Percentiles rank a stretch among this genome's conserved stretches.
Evolutionary conservation across 306 rosid species (phyloP).

Genomic region (Cucumis hystrix): DNA sequence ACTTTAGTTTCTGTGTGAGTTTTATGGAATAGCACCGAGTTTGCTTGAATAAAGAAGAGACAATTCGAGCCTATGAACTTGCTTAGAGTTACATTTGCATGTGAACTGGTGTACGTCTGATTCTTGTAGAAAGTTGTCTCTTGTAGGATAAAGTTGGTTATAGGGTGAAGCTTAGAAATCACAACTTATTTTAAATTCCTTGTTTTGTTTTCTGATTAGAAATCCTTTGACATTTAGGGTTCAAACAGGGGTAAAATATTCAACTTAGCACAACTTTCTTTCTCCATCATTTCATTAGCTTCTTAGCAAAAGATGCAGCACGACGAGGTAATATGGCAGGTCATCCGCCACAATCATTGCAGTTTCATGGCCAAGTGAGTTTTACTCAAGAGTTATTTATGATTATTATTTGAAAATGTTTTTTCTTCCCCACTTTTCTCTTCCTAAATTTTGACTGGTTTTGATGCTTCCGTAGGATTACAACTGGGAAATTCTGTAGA

Average conservation of each 20-base stretch:
- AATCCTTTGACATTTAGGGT: neutral
- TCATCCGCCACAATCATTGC: conserved; percentile 38
- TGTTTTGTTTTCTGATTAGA: neutral
- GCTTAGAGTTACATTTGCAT: neutral
- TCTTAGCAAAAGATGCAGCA: conserved; percentile 20
- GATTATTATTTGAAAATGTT: neutral
- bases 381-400: neutral
- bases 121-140: neutral
- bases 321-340: conserved; percentile 36
- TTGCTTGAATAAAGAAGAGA: neutral
- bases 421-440: neutral
- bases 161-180: too few relatives aligned
- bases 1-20: too few relatives aligned
- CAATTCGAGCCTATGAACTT: neutral
- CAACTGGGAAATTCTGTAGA: conserved; percentile 68
- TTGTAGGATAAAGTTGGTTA: neutral
- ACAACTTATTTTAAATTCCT: too few relatives aligned
- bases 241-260: neutral
- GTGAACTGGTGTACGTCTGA: too few relatives aligned
- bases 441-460: neutral
- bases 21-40: neutral
- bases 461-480: conserved; percentile 30
- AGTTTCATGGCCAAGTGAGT: conserved; percentile 41
- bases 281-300: neutral
- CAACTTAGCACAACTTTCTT: neutral